Evolutionary conservation across 1,139 yeast genomes (phyloP), one percentile per base, ranked within the genome.

Genomic region (Taphrina sp.): DNA sequence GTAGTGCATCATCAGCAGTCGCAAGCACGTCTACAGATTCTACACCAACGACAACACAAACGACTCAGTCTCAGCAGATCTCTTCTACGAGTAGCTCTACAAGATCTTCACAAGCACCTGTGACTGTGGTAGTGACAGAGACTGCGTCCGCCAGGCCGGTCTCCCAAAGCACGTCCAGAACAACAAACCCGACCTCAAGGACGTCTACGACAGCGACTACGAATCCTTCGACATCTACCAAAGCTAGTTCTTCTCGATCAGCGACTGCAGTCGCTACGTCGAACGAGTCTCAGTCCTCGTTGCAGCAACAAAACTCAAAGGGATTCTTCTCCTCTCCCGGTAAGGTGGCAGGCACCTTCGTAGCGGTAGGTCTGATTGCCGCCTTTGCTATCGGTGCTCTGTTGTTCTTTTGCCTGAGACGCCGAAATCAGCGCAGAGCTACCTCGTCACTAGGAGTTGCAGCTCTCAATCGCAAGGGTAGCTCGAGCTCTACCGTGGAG

Each of bases 341-440:
- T 1, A 81, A 81, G 62, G 88, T 83, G 1, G 89, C 87, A 0
- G 89, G 89, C 10, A 81, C 83, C 0, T 83, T 83, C 67, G 77
- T 84, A 0, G 88, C 78, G 0, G 88, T 83, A 3, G 88, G 84
- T 1, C 65, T 82, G 2, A 79, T 78, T 2, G 78, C 69, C 0
- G 64, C 75, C 0, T 79, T 74, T 0, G 46, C 80, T 1, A 60
- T 79, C 1, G 67, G 60, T 1, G 64, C 62, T 14, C 59, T 73
- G 1, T 54, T 66, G 7, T 62, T 65, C 55, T 61, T 70, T 29
- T 60, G 58, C 14, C 52, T 61, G 7, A 29, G 67, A 39, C 62
- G 62, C 42, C 59, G 66, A 44, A 60, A 65, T 44, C 62, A 57
- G 56, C 56, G 59, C 56, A 59, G 58, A 16, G 61, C 60, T n/a